Evolutionary conservation across 2,329 filamentous ascomycete genomes (phyloP), one percentile per base, ranked within the genome.

Genomic region (Aureobasidium lini): DNA sequence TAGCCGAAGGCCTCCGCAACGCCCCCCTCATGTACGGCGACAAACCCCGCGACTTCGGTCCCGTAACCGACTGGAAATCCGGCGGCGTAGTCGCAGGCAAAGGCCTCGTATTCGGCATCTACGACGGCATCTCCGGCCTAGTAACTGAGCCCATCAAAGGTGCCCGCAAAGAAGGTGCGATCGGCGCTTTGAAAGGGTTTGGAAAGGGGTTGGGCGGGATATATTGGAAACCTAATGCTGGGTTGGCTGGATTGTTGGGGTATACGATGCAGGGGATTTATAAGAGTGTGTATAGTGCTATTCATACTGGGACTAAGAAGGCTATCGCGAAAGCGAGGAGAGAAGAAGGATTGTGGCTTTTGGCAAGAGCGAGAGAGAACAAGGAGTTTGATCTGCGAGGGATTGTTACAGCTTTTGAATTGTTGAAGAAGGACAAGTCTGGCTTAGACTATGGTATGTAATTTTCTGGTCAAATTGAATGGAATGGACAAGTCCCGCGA

Each of bases 1-100:
- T 88, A 1, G 83, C 83, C 1, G 84, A 88, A 67, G 85, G 85
- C 1, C 87, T 88, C 62, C 85, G 87, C 68, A 88, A 88, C 63
- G 84, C 84, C 0, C 85, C 85, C 1, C 78, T 84, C 1, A 75
- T 88, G 0, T 88, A 88, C 64, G 85, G 85, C 16, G 86, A 89
- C 64, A 79, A 85, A 5, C 77, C 79, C 1, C 84, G 84, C 1
- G 78, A 78, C 2, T 15, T 56, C 1, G 52, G 52, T 4, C 78
- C 84, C 6, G 81, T 88, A 34, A 87, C 84, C 0, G 86, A 84
- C 1, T 78, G 87, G 60, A 76, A 79, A 50, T 87, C 84, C 2
- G 86, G 86, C 0, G 74, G 73, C 6, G 29, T n/a, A 6, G 50
- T 32, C 9, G 59, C 49, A 6, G 59, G 49, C 23, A 60, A 60